A percentile compares a stretch with the other conserved stretches of the same genome.
Evolutionary conservation across 1,139 yeast genomes (phyloP).

Genomic region (Scheffersomyces quercinus): DNA sequence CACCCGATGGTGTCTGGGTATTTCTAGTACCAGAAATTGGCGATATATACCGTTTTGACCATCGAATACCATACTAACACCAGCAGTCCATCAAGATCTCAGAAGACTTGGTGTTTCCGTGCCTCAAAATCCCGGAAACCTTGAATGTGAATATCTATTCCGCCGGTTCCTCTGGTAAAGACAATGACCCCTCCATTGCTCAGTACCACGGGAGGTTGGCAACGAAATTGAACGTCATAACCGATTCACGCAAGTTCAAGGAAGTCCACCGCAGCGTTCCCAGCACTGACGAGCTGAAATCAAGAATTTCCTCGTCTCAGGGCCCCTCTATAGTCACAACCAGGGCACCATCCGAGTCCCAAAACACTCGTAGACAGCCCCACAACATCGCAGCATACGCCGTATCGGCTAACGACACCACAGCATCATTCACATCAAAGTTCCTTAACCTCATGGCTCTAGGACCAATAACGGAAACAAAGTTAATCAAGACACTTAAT

Average conservation of each 20-base stretch:
- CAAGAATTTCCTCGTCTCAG: neutral
- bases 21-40: neutral
- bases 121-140: constrained; percentile 35
- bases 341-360: constrained; percentile 2
- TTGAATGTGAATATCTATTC: constrained; percentile 39
- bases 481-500: constrained; percentile 13
- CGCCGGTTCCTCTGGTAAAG: constrained; percentile 1
- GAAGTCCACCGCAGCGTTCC: constrained; percentile 13
- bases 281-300: constrained; percentile 1
- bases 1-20: neutral
- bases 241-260: constrained; percentile 30
- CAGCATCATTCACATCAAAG: constrained; percentile 20
- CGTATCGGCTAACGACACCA: constrained; percentile 21
- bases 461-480: constrained; percentile 35
- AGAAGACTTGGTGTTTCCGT: constrained; percentile 32
- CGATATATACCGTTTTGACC: neutral
- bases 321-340: too few relatives aligned
- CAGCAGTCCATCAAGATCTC: constrained; percentile 30
- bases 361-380: constrained; percentile 1
- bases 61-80: constrained; percentile 4
- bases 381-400: constrained; percentile 17
- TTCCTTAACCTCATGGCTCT: constrained; percentile 38
- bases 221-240: constrained; percentile 33
- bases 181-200: constrained; percentile 6
- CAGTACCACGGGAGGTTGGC: constrained; percentile 33